phyloP scores from a whole-genome alignment of 176 grass and related monocot genomes.

The Eragrostis curvula region DNA sequence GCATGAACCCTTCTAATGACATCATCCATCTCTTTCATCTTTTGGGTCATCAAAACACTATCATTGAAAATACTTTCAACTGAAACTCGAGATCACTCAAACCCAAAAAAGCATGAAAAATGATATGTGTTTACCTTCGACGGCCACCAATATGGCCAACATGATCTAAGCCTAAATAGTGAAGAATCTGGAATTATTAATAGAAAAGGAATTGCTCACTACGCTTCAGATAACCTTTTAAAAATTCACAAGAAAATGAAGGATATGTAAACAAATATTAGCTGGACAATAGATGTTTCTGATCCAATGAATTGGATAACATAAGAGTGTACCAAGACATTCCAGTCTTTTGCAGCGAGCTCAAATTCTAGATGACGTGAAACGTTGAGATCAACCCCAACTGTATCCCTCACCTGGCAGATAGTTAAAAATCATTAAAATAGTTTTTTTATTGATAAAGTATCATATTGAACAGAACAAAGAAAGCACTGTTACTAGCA shows the following conservation, averaged over 20 bases:
- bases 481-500: not conserved
- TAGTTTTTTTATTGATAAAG: not conserved
- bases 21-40: slow-evolving; percentile 98
- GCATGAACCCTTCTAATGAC: slow-evolving; percentile 79
- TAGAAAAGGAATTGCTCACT: slow-evolving; percentile 24
- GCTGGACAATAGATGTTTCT: not conserved
- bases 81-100: slow-evolving; percentile 20
- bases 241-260: slow-evolving; percentile 14
- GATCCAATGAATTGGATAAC: slow-evolving; percentile 18
- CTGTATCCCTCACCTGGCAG: slow-evolving; percentile 91
- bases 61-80: slow-evolving; percentile 39
- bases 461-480: not conserved
- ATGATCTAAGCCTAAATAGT: slow-evolving; percentile 97
- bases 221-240: slow-evolving; percentile 6
- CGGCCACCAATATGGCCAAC: slow-evolving; percentile 89
- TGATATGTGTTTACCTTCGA: slow-evolving; percentile 56
- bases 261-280: slow-evolving; percentile 8
- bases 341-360: slow-evolving; percentile 79
- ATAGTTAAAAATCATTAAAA: slow-evolving; percentile 29
- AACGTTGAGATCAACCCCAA: slow-evolving; percentile 95
- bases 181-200: slow-evolving; percentile 75
- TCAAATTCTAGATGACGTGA: slow-evolving; percentile 84
- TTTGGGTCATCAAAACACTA: slow-evolving; percentile 83
- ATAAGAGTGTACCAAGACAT: slow-evolving; percentile 56
- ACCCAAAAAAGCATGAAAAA: slow-evolving; percentile 13